phyloP scores from a whole-genome alignment of 1,284 basidiomycete genomes.

The Macrocystidia cucumis region DNA sequence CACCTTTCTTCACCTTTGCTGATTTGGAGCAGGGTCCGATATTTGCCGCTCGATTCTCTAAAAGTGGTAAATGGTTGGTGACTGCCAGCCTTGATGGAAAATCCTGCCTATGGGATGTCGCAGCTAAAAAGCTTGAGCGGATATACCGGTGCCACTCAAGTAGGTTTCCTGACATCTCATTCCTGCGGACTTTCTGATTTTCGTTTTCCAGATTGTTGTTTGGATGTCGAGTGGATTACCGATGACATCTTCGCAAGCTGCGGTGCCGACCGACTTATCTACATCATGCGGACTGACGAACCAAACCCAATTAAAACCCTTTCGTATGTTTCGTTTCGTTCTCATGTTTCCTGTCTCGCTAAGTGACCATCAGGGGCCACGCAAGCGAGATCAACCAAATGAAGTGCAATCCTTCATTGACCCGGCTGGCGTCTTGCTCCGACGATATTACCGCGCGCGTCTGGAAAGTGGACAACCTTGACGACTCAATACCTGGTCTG shows the following conservation, averaged over 20 bases:
- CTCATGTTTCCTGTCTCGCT: conserved; percentile 3
- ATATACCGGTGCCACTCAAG: conserved; percentile 63
- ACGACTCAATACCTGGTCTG: conserved; percentile 32
- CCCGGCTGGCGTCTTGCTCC: conserved; percentile 69
- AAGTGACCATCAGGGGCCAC: conserved; percentile 48
- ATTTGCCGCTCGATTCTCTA: conserved; percentile 69
- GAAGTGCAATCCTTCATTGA: conserved; percentile 57
- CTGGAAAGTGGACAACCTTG: conserved; percentile 51
- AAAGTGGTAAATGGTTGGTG: conserved; percentile 57
- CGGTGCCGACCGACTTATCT: conserved; percentile 62
- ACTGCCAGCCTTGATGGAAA: conserved; percentile 71
- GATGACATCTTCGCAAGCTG: conserved; percentile 68
- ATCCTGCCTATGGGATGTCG: conserved; percentile 72
- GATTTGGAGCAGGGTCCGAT: conserved; percentile 56
- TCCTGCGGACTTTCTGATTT: conserved; percentile 10
- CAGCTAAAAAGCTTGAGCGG: conserved; percentile 46
- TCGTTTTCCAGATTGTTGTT: conserved; percentile 49
- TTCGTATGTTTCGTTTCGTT: conserved; percentile 31
- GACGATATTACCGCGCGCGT: conserved; percentile 74
- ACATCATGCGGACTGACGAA: conserved; percentile 48
- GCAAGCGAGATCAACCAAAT: conserved; percentile 74
- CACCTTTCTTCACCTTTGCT: conserved; percentile 6
- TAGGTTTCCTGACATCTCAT: conserved; percentile 17
- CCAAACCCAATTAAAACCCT: conserved; percentile 47
- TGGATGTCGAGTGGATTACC: conserved; percentile 78